Evolutionary conservation across 768 basidiomycete species (phyloP).

Genomic region (Serendipita vermifera): DNA sequence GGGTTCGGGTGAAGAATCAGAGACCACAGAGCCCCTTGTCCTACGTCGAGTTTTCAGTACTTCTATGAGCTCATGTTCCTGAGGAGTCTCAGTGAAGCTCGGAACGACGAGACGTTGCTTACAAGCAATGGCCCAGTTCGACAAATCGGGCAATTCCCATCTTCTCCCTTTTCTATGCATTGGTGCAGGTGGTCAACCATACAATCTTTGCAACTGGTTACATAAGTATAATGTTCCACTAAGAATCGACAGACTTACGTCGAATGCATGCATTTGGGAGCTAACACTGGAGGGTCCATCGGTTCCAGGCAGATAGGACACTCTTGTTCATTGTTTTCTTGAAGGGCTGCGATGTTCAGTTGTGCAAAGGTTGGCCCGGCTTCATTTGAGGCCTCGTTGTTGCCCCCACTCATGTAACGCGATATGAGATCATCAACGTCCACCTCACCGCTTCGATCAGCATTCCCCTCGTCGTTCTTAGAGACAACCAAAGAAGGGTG

Average conservation of each 20-base stretch:
- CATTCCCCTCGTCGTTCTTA: slow-evolving; percentile 26
- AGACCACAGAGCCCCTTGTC: slow-evolving; percentile 13
- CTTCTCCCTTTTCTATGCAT: slow-evolving; percentile 55
- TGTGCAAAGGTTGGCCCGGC: slow-evolving; percentile 19
- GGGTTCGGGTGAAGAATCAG: slow-evolving; percentile 14
- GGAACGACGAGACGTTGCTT: slow-evolving; percentile 9
- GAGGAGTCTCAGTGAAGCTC: neutral
- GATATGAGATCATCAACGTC: slow-evolving; percentile 49
- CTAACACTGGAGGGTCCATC: slow-evolving; percentile 53
- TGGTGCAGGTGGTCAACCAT: slow-evolving; percentile 59
- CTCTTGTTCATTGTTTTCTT: slow-evolving; percentile 26
- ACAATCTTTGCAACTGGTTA: slow-evolving; percentile 78
- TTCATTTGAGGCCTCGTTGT: slow-evolving; percentile 13
- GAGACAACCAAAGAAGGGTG: slow-evolving; percentile 75
- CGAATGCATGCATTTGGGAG: slow-evolving; percentile 65
- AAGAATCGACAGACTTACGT: slow-evolving; percentile 35
- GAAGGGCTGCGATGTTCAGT: neutral
- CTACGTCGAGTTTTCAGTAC: slow-evolving; percentile 30
- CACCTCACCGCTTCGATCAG: slow-evolving; percentile 29
- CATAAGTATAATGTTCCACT: neutral
- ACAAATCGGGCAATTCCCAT: slow-evolving; percentile 71
- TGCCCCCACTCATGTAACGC: slow-evolving; percentile 27
- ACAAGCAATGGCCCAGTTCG: slow-evolving; percentile 54
- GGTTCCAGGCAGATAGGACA: slow-evolving; percentile 76
- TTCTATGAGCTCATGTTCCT: slow-evolving; percentile 53